Evolutionary conservation across 2,329 filamentous ascomycete species (phyloP).

Genomic region (Raffaelea arxii): DNA sequence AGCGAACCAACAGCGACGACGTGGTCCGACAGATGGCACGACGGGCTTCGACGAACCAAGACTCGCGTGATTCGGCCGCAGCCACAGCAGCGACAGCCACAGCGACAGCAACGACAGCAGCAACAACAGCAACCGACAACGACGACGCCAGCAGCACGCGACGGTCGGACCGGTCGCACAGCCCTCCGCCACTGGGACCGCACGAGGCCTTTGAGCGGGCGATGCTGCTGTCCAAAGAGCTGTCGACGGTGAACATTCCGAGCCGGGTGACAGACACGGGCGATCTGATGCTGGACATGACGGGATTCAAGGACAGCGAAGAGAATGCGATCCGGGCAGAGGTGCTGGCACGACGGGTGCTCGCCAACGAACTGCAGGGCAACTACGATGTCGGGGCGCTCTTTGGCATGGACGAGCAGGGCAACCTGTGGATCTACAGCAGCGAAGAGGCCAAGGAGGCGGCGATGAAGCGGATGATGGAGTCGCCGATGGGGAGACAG

Average conservation of each 20-base stretch:
- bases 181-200: slow-evolving; percentile 62
- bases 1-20: slow-evolving; percentile 45
- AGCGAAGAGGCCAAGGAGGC: slow-evolving; percentile 93
- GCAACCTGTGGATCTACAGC: slow-evolving; percentile 99
- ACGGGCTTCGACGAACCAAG: slow-evolving; percentile 19
- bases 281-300: slow-evolving; percentile 97
- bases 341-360: slow-evolving; percentile 82
- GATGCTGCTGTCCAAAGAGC: slow-evolving; percentile 72
- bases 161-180: slow-evolving; percentile 55
- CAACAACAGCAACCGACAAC: no score
- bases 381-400: slow-evolving; percentile 94
- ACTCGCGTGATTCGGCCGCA: slow-evolving; percentile 22
- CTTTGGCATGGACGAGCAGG: slow-evolving; percentile 89
- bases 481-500: slow-evolving; percentile 37
- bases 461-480: slow-evolving; percentile 58
- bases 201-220: slow-evolving; percentile 76
- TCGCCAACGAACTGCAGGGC: slow-evolving; percentile 86
- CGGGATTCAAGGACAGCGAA: slow-evolving; percentile 88
- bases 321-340: slow-evolving; percentile 87
- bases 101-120: slow-evolving; percentile 6
- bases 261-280: slow-evolving; percentile 86
- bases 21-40: slow-evolving; percentile 39
- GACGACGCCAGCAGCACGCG: slow-evolving; percentile 26
- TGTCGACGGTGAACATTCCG: slow-evolving; percentile 85
- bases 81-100: no score